Percentiles rank a stretch among this genome's conserved stretches.
phyloP scores from a whole-genome alignment of 2,329 filamentous ascomycete genomes.

The Shiraia sp. region DNA sequence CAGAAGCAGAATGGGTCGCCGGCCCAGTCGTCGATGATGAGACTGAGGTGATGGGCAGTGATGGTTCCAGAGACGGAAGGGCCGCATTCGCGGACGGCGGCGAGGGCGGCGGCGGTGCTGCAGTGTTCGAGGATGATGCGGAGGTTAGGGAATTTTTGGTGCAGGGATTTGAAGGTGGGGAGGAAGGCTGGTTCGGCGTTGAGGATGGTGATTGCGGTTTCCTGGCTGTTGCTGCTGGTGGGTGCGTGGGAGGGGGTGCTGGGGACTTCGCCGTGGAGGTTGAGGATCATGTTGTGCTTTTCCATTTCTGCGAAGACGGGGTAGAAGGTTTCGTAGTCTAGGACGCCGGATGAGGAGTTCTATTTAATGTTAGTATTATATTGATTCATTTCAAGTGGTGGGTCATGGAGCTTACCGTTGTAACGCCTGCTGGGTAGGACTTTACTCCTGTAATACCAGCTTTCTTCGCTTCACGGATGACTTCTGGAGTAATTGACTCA shows the following conservation, averaged over 20 bases:
- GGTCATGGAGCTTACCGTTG: slow-evolving; percentile 26
- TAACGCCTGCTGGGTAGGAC: slow-evolving; percentile 61
- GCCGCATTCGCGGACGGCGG: slow-evolving; percentile 76
- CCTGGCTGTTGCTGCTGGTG: slow-evolving; percentile 13
- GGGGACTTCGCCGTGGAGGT: slow-evolving; percentile 90
- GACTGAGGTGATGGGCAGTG: slow-evolving; percentile 82
- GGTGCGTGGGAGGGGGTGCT: slow-evolving; percentile 45
- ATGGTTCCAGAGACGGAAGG: slow-evolving; percentile 78
- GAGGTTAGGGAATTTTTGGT: slow-evolving; percentile 73
- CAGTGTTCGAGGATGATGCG: slow-evolving; percentile 77
- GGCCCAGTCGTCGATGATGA: slow-evolving; percentile 75
- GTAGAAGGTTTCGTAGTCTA: slow-evolving; percentile 71
- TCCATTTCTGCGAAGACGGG: slow-evolving; percentile 91
- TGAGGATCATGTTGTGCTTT: slow-evolving; percentile 77
- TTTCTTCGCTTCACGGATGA: slow-evolving; percentile 71
- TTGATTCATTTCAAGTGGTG: background rate
- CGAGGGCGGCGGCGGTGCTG: slow-evolving; percentile 79
- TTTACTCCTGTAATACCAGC: slow-evolving; percentile 75
- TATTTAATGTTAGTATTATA: slow-evolving; percentile 24
- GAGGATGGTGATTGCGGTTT: slow-evolving; percentile 49
- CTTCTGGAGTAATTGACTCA: slow-evolving; percentile 52
- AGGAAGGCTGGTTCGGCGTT: slow-evolving; percentile 79
- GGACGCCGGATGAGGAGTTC: slow-evolving; percentile 68
- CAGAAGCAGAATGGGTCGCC: slow-evolving; percentile 77
- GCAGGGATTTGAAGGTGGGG: slow-evolving; percentile 74